Conservation (phyloP, 1,139 yeast species). For the Scheffersomyces lignicola region DNA sequence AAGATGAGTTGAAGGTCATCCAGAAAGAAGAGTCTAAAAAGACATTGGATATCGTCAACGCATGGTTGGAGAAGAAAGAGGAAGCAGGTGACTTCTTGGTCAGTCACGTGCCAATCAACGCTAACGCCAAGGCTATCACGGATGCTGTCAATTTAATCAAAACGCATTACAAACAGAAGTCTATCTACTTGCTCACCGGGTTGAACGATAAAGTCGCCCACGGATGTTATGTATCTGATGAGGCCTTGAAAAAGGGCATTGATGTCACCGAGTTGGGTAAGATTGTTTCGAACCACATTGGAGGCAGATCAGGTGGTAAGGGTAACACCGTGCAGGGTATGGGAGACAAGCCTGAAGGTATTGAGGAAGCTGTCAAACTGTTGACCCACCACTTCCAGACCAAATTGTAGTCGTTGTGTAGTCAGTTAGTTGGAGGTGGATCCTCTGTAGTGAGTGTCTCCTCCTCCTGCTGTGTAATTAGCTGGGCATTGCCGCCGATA, state of each 20-base stretch:
- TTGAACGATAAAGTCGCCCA: slow-evolving; percentile 82
- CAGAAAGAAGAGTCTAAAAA: slow-evolving; percentile 87
- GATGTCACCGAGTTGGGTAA: slow-evolving; percentile 76
- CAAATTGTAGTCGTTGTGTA: slow-evolving; percentile 38
- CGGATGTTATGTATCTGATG: slow-evolving; percentile 84
- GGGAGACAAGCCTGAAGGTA: slow-evolving; percentile 78
- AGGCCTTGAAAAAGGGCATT: slow-evolving; percentile 68
- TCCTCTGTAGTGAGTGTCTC: slow-evolving; percentile 20
- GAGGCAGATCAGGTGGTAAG: slow-evolving; percentile 99
- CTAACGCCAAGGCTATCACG: slow-evolving; percentile 91
- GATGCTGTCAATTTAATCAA: slow-evolving; percentile 88
- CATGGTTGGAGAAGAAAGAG: slow-evolving; percentile 54
- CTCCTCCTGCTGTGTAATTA: slow-evolving; percentile 57
- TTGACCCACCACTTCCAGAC: slow-evolving; percentile 59
- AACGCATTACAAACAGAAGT: slow-evolving; percentile 71
- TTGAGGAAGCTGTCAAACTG: slow-evolving; percentile 71
- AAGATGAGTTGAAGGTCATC: slow-evolving; percentile 82
- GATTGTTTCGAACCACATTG: slow-evolving; percentile 70
- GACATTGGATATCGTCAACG: slow-evolving; percentile 76
- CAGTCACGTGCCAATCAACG: slow-evolving; percentile 64
- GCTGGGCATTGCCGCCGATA: slow-evolving; percentile 50
- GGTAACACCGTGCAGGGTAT: slow-evolving; percentile 96
- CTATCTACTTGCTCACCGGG: slow-evolving; percentile 83
- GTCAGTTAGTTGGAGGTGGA: not conserved
- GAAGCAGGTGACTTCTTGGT: slow-evolving; percentile 58